phyloP scores from a whole-genome alignment of 495 filamentous ascomycete species.

The Aspergillus baeticus region DNA sequence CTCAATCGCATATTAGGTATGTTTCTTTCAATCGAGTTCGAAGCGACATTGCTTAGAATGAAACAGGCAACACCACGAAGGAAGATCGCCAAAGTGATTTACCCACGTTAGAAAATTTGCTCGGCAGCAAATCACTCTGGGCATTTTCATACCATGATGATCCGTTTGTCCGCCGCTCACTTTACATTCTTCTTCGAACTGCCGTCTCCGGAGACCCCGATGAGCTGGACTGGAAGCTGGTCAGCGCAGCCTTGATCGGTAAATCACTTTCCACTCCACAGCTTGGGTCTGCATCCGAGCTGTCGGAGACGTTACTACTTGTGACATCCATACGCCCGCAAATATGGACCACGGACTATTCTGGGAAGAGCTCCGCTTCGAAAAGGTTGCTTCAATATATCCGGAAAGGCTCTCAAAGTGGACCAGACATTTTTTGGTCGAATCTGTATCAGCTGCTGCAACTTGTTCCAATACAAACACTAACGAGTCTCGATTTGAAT shows the following conservation, averaged over 20 bases:
- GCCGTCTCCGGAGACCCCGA: constrained; percentile 57
- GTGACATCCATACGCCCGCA: constrained; percentile 63
- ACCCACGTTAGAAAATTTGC: constrained; percentile 50
- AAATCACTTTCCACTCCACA: constrained; percentile 69
- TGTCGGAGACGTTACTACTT: constrained; percentile 58
- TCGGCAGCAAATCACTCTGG: constrained; percentile 73
- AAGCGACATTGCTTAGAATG: constrained; percentile 5
- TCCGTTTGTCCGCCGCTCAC: constrained; percentile 64
- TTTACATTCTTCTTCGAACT: constrained; percentile 65
- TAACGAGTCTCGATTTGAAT: constrained; percentile 50
- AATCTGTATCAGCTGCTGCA: constrained; percentile 59
- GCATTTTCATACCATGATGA: constrained; percentile 66
- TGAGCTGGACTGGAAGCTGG: constrained; percentile 57
- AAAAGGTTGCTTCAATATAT: constrained; percentile 69
- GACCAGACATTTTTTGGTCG: constrained; percentile 68
- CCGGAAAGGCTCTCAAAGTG: constrained; percentile 78
- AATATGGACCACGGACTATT: constrained; percentile 72
- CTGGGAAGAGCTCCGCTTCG: constrained; percentile 62
- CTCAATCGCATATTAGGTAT: constrained; percentile 49
- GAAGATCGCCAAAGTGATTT: constrained; percentile 53
- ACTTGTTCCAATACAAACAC: constrained; percentile 52
- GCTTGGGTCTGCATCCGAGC: constrained; percentile 67
- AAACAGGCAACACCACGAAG: constrained; percentile 39
- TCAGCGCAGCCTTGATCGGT: constrained; percentile 66
- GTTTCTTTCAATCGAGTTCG: neutral